Evolutionary conservation across 164 flowering plant species (phyloP).

Genomic region (Tinospora cordifolia): DNA sequence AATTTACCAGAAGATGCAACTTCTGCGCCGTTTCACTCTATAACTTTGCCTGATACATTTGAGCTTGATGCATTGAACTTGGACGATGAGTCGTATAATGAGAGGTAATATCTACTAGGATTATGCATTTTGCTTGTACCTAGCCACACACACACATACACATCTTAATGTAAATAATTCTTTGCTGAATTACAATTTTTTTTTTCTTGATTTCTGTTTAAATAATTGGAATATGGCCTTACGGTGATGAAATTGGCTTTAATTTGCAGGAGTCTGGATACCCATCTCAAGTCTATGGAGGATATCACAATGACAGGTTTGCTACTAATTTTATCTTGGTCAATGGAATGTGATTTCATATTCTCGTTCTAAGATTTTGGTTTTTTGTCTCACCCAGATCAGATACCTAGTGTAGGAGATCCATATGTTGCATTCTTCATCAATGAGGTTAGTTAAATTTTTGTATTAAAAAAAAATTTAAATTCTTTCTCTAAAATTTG

Average conservation of each 20-base stretch:
- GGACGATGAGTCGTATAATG: conserved; percentile 22
- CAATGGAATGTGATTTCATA: not conserved
- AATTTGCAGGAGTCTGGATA: conserved; percentile 39
- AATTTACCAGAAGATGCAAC: conserved; percentile 59
- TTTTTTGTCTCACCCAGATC: conserved; percentile 34
- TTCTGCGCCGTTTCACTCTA: conserved; percentile 55
- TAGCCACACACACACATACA: not conserved
- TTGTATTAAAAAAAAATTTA: not conserved
- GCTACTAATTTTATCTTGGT: not conserved
- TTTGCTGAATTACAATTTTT: not conserved
- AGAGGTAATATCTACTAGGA: conserved; percentile 24
- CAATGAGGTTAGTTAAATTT: conserved; percentile 41
- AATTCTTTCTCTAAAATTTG: not conserved
- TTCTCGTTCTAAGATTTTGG: not conserved
- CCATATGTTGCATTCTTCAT: conserved; percentile 49
- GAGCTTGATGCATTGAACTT: conserved; percentile 63
- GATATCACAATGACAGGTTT: conserved; percentile 78
- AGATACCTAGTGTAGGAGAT: conserved; percentile 39
- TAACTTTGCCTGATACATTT: conserved; percentile 67
- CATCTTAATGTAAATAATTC: not conserved
- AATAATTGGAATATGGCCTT: not conserved
- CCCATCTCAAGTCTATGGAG: conserved; percentile 48
- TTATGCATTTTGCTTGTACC: not conserved
- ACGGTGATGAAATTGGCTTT: not conserved
- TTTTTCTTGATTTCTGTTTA: not conserved